Percentiles rank a stretch among this genome's conserved stretches.
Conservation (phyloP, 306 rosid species). For the Quercus ilex region DNA sequence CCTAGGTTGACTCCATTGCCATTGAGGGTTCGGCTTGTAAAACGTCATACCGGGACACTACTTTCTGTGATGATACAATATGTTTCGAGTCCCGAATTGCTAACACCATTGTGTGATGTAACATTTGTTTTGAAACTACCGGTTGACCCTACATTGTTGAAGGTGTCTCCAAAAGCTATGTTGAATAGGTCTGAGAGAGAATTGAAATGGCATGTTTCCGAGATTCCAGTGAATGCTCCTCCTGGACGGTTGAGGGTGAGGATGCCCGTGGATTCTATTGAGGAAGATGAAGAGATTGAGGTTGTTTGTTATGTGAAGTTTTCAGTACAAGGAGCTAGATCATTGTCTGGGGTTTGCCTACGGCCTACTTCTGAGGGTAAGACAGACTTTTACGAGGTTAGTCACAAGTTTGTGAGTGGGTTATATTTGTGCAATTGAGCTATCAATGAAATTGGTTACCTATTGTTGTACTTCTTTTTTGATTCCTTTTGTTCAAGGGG, state of each 20-base stretch:
- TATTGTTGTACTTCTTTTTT: conserved; percentile 27
- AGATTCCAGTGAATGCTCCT: conserved; percentile 66
- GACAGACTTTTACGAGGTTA: conserved; percentile 85
- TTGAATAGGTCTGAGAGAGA: conserved; percentile 81
- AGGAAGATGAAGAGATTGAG: conserved; percentile 75
- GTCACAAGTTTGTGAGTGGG: conserved; percentile 76
- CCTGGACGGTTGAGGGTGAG: conserved; percentile 84
- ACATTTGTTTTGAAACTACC: conserved; percentile 79
- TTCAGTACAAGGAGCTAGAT: conserved; percentile 53
- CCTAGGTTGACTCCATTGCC: conserved; percentile 90
- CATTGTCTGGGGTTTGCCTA: conserved; percentile 74
- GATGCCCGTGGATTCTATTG: conserved; percentile 76
- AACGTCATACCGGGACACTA: conserved; percentile 82
- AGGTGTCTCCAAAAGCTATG: conserved; percentile 86
- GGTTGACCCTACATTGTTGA: conserved; percentile 78
- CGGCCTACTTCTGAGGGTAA: conserved; percentile 82
- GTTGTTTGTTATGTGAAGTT: conserved; percentile 71
- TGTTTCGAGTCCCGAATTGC: conserved; percentile 71
- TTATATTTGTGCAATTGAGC: conserved; percentile 74
- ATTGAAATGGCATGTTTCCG: conserved; percentile 79
- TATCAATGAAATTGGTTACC: conserved; percentile 26
- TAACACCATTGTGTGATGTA: conserved; percentile 68
- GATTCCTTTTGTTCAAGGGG: conserved; percentile 23
- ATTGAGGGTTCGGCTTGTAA: conserved; percentile 76
- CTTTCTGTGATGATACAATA: conserved; percentile 92